Evolutionary conservation across 75 land plant species (phyloP), one percentile per base, ranked within the genome.

Genomic region (Pseudotsuga menziesii): DNA sequence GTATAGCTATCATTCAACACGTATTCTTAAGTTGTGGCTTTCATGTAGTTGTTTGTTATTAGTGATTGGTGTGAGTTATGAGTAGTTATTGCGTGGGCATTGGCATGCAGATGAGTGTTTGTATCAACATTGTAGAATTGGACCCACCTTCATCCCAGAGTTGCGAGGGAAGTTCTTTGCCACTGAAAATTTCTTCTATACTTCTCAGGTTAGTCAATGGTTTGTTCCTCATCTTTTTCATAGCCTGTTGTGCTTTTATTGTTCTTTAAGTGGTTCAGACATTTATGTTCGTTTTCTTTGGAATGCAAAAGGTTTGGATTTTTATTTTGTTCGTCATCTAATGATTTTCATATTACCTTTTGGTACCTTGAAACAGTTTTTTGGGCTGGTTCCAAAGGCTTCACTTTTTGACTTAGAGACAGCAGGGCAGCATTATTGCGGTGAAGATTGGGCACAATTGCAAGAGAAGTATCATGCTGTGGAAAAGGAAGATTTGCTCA

Each of bases 391-490:
- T 15, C 74, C 82, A 15, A 84, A 44, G 71, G 84, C 98, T 60
- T 77, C 82, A 64, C 83, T 96, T 61, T 89, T 90, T 22, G 83
- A 94, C 44, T 55, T 96, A 48, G 74, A 79, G 67, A 25, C 66
- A 55, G 94, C 95, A 80, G 99, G 98, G 29, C 78, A 94, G 73
- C 78, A 89, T 55, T 96, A 85, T 64, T 96, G 99, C 79, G 86
- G 77, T 74, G 91, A 92, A 67, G 92, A 96, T 74, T 94, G 99
- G 99, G 55, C 59, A 41, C 84, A 81, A 20, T 69, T 90, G 60
- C 89, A 76, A 61, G 76, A 82, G 32, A 85, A 82, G 41, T 83
- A 92, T 77, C 35, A 61, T 52, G 75, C 72, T 27, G 44, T 84
- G 9, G 78, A 81, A 4, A 87, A 89, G 25, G 92, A 85, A 66